Conservation (phyloP, 2,329 filamentous ascomycete species). For the Bertia moriformis region DNA sequence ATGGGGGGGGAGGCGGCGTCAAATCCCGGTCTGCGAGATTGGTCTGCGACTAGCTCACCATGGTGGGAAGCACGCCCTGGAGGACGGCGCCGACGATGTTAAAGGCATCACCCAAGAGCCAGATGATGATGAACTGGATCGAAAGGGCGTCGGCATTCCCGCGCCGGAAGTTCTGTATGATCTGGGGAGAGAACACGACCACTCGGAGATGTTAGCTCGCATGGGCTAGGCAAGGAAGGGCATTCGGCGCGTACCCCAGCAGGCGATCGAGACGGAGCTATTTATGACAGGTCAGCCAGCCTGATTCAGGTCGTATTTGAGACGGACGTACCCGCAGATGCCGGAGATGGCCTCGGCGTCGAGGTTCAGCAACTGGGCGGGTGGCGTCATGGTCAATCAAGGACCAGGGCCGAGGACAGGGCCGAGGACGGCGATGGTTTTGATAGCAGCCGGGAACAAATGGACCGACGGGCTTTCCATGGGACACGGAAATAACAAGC, state of each 20-base stretch:
- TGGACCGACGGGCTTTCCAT: too few relatives aligned
- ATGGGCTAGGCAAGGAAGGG: too few relatives aligned
- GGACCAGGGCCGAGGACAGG: too few relatives aligned
- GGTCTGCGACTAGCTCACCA: constrained; percentile 19
- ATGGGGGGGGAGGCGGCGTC: too few relatives aligned
- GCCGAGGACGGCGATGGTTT: too few relatives aligned
- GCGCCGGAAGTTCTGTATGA: constrained; percentile 83
- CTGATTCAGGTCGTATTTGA: not conserved
- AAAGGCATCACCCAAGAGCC: constrained; percentile 89
- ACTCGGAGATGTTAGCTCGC: too few relatives aligned
- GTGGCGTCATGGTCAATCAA: too few relatives aligned
- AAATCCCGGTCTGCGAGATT: not conserved
- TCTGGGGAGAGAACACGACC: constrained; percentile 92
- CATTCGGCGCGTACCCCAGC: too few relatives aligned
- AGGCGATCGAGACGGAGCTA: constrained; percentile 88
- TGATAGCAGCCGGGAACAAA: too few relatives aligned
- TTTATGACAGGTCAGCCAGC: constrained; percentile 7
- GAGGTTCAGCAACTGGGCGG: constrained; percentile 30
- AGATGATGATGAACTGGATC: constrained; percentile 81
- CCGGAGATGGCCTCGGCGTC: constrained; percentile 85
- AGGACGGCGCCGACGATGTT: constrained; percentile 87
- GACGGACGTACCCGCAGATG: constrained; percentile 71
- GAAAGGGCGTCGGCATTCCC: constrained; percentile 77
- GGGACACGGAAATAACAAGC: too few relatives aligned
- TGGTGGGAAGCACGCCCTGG: constrained; percentile 83